Conservation (phyloP, 2,329 filamentous ascomycete genomes). For the Raffaelea arxii region DNA sequence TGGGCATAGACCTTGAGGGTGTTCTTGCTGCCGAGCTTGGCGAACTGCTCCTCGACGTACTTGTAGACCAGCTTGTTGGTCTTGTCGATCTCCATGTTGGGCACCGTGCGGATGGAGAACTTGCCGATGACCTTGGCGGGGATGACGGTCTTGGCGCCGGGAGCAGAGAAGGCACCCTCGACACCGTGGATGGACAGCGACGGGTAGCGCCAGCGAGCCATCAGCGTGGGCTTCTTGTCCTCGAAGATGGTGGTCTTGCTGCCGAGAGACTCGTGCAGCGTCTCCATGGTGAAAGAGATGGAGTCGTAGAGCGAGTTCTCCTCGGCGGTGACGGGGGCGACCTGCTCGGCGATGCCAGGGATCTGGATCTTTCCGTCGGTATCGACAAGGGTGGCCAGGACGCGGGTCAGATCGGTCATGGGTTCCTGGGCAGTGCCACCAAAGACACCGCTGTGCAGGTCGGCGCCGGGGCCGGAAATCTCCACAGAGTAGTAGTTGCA, state of each 20-base stretch:
- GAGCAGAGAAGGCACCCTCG: slow-evolving; percentile 87
- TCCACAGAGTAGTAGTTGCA: slow-evolving; percentile 97
- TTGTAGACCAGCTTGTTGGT: slow-evolving; percentile 81
- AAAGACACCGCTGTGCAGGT: slow-evolving; percentile 94
- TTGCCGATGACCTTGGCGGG: slow-evolving; percentile 96
- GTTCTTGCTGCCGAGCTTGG: slow-evolving; percentile 87
- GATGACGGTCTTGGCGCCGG: slow-evolving; percentile 96
- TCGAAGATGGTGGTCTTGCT: slow-evolving; percentile 78
- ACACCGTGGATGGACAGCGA: slow-evolving; percentile 90
- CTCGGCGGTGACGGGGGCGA: slow-evolving; percentile 76
- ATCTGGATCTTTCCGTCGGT: slow-evolving; percentile 87
- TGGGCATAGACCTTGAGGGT: slow-evolving; percentile 69
- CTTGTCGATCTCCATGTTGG: slow-evolving; percentile 88
- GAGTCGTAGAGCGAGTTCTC: slow-evolving; percentile 80
- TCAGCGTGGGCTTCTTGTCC: slow-evolving; percentile 85
- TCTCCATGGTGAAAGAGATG: slow-evolving; percentile 95
- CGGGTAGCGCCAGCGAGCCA: slow-evolving; percentile 92
- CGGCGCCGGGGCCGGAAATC: slow-evolving; percentile 81
- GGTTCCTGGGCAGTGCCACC: slow-evolving; percentile 94
- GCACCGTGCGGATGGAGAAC: slow-evolving; percentile 95
- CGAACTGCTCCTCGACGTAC: slow-evolving; percentile 75
- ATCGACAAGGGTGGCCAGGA: slow-evolving; percentile 79
- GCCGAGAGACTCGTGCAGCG: slow-evolving; percentile 83
- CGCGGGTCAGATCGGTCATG: slow-evolving; percentile 86
- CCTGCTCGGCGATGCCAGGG: slow-evolving; percentile 86